A percentile compares a stretch with the other conserved stretches of the same genome.
These are phyloP conservation scores for Gautieria morchelliformis DNA, from an alignment of 768 basidiomycete species.

Conservation along the genomic window DNA sequence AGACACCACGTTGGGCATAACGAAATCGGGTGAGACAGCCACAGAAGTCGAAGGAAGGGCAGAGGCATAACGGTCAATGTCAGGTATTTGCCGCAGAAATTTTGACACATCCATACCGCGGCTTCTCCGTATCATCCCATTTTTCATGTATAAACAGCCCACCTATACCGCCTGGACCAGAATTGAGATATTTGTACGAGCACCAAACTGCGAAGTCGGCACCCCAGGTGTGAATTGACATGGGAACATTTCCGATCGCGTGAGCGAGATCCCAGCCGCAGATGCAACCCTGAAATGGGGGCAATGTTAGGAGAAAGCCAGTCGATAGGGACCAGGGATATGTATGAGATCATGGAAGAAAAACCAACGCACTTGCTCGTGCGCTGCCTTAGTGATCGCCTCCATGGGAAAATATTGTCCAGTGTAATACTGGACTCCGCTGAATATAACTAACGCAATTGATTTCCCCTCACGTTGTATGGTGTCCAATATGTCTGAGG, in stretches of 20 bases:
- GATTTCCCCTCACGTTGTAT: conserved; percentile 63
- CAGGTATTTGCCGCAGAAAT: conserved; percentile 2
- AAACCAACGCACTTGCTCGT: conserved; percentile 54
- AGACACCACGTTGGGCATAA: background rate
- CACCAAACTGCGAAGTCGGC: conserved; percentile 99
- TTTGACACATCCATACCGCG: conserved; percentile 39
- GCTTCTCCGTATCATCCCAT: conserved; percentile 54
- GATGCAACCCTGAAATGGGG: conserved; percentile 62
- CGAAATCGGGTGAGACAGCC: conserved; percentile 9
- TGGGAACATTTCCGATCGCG: conserved; percentile 86
- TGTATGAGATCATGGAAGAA: background rate
- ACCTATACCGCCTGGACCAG: conserved; percentile 95
- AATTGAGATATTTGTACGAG: conserved; percentile 96
- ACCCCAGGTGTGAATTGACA: conserved; percentile 84
- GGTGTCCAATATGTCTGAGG: conserved; percentile 74
- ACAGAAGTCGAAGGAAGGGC: conserved; percentile 2
- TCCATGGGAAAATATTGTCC: conserved; percentile 91
- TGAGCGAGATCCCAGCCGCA: conserved; percentile 98
- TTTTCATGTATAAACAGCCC: conserved; percentile 83
- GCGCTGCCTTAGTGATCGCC: conserved; percentile 72
- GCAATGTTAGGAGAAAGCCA: background rate
- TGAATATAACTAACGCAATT: conserved; percentile 87
- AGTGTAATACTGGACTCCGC: conserved; percentile 95
- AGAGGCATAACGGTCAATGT: background rate
- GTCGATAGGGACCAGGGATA: background rate